Conservation (phyloP, 371 early-diverging fungal genomes). For the Syncephalastrum contaminatum region DNA sequence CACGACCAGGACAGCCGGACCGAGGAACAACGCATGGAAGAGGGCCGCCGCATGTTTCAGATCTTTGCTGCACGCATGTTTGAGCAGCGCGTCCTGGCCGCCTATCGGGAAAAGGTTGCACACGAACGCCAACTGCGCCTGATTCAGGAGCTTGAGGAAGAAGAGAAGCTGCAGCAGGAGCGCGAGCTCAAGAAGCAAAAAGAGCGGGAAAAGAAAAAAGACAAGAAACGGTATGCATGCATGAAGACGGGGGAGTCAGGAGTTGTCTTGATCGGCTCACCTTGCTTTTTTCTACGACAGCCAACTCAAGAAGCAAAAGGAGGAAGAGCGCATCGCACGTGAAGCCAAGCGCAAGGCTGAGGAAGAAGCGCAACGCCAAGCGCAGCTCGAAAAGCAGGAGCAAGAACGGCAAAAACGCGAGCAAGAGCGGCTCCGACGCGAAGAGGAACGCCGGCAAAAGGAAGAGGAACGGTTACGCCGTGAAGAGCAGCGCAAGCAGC, state of each 20-base stretch:
- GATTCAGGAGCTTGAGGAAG: conserved; percentile 79
- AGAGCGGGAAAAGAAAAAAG: conserved; percentile 66
- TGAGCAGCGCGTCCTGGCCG: conserved; percentile 89
- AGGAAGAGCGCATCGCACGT: conserved; percentile 35
- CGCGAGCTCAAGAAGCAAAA: conserved; percentile 66
- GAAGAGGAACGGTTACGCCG: conserved; percentile 54
- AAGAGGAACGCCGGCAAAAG: conserved; percentile 40
- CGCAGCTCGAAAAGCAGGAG: conserved; percentile 32
- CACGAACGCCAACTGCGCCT: conserved; percentile 78
- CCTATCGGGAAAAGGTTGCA: conserved; percentile 91
- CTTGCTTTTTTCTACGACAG: conserved; percentile 10
- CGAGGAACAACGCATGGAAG: conserved; percentile 88
- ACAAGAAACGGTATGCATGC: conserved; percentile 49
- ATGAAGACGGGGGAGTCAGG: conserved; percentile 18
- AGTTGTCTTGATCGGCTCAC: neutral
- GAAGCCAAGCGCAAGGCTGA: conserved; percentile 42
- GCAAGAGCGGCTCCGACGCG: conserved; percentile 23
- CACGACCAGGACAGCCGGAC: conserved; percentile 62
- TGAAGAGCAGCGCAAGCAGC: conserved; percentile 52
- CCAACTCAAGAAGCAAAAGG: conserved; percentile 40
- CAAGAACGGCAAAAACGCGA: conserved; percentile 57
- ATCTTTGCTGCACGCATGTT: conserved; percentile 94
- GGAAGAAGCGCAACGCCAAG: conserved; percentile 29
- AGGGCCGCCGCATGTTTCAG: conserved; percentile 90
- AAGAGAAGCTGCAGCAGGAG: conserved; percentile 70